Conservation (phyloP, 139 green algal species). For the Tetradesmus lagerheimii region DNA sequence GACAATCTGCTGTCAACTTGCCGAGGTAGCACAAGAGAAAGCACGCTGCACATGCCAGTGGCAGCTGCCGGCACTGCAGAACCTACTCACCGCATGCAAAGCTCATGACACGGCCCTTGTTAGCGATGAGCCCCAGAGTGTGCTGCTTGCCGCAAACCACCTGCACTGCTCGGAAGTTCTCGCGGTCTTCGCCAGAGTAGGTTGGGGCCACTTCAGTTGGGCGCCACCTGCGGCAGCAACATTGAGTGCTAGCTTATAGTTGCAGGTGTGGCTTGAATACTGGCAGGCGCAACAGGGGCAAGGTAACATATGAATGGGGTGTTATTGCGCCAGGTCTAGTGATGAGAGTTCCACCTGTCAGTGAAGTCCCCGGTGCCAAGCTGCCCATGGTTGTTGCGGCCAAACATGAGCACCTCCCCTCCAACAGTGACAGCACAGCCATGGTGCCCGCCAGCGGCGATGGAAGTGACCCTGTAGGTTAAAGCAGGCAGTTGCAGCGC, state of each 20-base stretch:
- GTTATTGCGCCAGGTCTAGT: background rate
- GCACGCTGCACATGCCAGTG: too few relatives aligned
- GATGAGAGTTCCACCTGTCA: background rate
- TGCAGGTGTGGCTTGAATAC: background rate
- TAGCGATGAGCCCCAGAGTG: constrained; percentile 69
- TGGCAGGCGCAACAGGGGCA: background rate
- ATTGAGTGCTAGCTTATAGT: background rate
- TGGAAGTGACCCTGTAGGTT: constrained; percentile 70
- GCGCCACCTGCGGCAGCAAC: background rate
- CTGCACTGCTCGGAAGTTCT: constrained; percentile 59
- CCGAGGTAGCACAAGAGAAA: too few relatives aligned
- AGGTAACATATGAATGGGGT: too few relatives aligned
- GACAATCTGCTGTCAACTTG: too few relatives aligned
- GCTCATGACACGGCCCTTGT: constrained; percentile 62
- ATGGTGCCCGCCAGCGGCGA: constrained; percentile 81
- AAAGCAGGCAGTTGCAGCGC: background rate
- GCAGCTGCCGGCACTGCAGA: too few relatives aligned
- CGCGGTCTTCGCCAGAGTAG: background rate
- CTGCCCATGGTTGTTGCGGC: constrained; percentile 69
- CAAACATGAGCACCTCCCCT: constrained; percentile 76
- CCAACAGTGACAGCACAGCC: constrained; percentile 80
- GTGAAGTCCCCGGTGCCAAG: constrained; percentile 52
- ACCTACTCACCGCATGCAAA: constrained; percentile 53
- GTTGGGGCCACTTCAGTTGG: constrained; percentile 29
- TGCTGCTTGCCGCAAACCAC: constrained; percentile 71